Conservation (phyloP, 2,329 filamentous ascomycete species). For the Apiospora kogelbergensis region DNA sequence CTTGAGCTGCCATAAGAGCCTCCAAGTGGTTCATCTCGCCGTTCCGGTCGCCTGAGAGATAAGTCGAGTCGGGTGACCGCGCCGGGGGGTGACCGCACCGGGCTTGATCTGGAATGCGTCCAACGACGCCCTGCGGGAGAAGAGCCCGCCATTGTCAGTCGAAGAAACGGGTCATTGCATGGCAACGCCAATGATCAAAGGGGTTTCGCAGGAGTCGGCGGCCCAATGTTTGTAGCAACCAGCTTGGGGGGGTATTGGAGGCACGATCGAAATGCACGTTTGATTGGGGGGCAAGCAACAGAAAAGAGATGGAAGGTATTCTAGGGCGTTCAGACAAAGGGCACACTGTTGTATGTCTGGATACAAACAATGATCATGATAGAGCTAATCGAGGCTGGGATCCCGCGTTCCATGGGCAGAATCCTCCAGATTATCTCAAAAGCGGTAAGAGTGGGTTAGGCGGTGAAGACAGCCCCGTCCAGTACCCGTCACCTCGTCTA, state of each 20-base stretch:
- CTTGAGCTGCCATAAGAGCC: conserved; percentile 64
- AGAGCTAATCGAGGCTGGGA: background rate
- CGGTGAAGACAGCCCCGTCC: background rate
- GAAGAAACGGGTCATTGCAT: background rate
- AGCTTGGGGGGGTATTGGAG: no score
- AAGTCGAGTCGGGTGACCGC: conserved; percentile 51
- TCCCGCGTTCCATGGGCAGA: background rate
- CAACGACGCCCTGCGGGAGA: conserved; percentile 36
- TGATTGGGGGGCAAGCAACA: background rate
- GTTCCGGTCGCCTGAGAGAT: conserved; percentile 63
- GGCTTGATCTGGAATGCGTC: conserved; percentile 40
- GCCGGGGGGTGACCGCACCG: conserved; percentile 39
- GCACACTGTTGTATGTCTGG: background rate
- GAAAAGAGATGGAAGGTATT: background rate
- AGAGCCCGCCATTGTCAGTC: conserved; percentile 41
- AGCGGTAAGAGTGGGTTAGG: conserved; percentile 2
- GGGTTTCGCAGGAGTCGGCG: background rate
- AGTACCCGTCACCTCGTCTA: no score
- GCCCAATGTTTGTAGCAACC: background rate
- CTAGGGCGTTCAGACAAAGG: background rate
- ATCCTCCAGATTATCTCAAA: conserved; percentile 4
- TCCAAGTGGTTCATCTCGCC: conserved; percentile 63
- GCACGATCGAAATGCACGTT: background rate
- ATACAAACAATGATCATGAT: background rate
- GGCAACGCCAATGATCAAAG: background rate